These are phyloP conservation scores for Nicotiana undulata DNA, from an alignment of 257 asterid species.

Conservation along the genomic window DNA sequence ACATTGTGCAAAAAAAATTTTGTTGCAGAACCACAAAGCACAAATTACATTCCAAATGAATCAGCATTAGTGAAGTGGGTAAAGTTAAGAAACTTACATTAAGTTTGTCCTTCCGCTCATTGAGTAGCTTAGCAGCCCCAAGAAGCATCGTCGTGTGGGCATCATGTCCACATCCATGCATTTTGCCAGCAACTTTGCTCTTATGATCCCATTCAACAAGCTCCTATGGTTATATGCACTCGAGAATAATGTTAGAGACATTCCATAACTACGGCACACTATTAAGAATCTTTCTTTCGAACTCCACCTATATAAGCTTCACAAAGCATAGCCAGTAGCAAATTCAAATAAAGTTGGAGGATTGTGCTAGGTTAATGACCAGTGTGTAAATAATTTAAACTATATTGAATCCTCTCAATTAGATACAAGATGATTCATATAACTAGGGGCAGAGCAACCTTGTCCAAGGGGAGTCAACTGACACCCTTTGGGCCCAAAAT, in stretches of 20 bases:
- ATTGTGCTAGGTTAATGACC: not conserved
- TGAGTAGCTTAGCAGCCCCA: constrained; percentile 85
- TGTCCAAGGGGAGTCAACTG: too few relatives aligned
- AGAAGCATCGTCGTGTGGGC: constrained; percentile 91
- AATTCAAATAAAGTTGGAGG: not conserved
- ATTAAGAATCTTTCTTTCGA: not conserved
- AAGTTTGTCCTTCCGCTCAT: constrained; percentile 51
- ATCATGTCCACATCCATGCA: constrained; percentile 97
- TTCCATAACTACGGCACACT: not conserved
- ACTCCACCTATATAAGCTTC: not conserved
- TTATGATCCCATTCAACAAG: constrained; percentile 87
- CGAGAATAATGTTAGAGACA: not conserved
- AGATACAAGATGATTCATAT: not conserved
- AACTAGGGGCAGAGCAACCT: not conserved
- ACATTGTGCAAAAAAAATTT: not conserved
- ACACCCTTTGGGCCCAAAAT: not conserved
- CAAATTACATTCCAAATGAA: not conserved
- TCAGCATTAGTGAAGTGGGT: not conserved
- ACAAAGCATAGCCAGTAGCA: not conserved
- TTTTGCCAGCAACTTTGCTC: constrained; percentile 71
- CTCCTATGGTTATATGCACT: constrained; percentile 35
- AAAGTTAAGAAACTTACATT: constrained; percentile 35
- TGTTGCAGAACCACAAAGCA: not conserved
- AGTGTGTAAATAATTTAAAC: not conserved
- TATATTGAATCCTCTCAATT: not conserved